phyloP scores from a whole-genome alignment of 257 asterid genomes.

The Solanum microdontum region DNA sequence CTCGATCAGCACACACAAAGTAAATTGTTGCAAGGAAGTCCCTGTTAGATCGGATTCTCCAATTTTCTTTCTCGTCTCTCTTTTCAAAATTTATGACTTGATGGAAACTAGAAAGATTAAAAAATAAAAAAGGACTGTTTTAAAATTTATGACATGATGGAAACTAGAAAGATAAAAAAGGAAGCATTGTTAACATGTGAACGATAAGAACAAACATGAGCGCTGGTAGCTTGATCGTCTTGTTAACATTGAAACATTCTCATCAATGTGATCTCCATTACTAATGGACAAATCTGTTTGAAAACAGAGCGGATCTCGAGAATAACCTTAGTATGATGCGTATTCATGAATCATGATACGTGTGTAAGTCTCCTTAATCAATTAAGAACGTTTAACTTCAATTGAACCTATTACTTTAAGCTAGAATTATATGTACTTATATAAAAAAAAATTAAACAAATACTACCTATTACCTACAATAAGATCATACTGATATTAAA shows the following conservation, averaged over 20 bases:
- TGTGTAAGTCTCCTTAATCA: background rate
- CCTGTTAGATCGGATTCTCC: background rate
- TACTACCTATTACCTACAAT: background rate
- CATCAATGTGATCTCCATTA: background rate
- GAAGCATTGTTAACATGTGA: background rate
- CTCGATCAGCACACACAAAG: too few species aligned
- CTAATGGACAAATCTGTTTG: background rate
- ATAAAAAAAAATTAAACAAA: background rate
- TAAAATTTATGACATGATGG: too few species aligned
- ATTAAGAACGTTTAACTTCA: background rate
- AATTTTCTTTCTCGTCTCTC: too few species aligned
- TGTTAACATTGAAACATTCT: background rate
- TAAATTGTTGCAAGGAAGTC: background rate
- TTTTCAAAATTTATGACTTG: background rate
- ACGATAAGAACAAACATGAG: too few species aligned
- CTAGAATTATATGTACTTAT: background rate
- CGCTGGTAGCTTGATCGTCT: background rate
- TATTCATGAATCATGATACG: background rate
- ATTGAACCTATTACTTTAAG: background rate
- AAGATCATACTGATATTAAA: background rate
- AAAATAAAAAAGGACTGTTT: too few species aligned
- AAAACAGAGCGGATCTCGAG: rapidly evolving
- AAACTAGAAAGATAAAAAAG: too few species aligned
- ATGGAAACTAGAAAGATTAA: background rate
- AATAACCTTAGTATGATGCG: background rate